Evolutionary conservation across 73 alveolate genomes (phyloP), one percentile per base, ranked within the genome.

Genomic region (Stentor coeruleus): DNA sequence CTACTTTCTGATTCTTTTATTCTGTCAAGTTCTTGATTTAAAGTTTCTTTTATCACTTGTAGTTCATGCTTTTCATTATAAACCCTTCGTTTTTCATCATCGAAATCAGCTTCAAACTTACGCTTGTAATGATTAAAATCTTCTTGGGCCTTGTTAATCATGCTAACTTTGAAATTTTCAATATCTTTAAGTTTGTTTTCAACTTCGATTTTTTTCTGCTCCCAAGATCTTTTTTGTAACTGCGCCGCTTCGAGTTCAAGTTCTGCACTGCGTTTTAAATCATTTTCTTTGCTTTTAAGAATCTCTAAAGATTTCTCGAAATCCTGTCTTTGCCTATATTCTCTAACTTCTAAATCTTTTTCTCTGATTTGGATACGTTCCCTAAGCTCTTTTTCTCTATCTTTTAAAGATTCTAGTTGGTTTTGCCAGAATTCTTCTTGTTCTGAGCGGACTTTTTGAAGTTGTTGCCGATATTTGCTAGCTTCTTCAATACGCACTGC

Each of bases 401-500:
- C 58, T 59, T 86, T 83, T 2, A 90, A 75, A 58, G 82, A 92
- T 59, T 84, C 89, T 26, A 90, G 38, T 76, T 90, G 89, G n/a
- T 82, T 88, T 42, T 82, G 55, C 74, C 86, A 88, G 84, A 86
- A 40, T 28, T 60, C 58, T 55, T 90, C 96, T 11, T 83, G 83
- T 39, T 90, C 93, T 59, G 83, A 86, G 39, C 96, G 59, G 76
- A 49, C 84, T 74, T 82, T 89, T 55, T 83, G 76, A 55, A 90
- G 59, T 66, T 90, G 89, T 36, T 79, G 76, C 59, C 96, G 38
- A 73, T 90, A 90, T 35, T 84, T 88, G 28, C 76, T 37, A n/a
- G 92, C 92, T 59, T 90, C 93, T 28, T 90, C 96, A 55, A 90
- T 77, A 38, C 93, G 58, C 2, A 90, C 58, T 35, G 59, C 72